phyloP scores from a whole-genome alignment of 2,329 filamentous ascomycete species.

The Fusarium albosuccineum region DNA sequence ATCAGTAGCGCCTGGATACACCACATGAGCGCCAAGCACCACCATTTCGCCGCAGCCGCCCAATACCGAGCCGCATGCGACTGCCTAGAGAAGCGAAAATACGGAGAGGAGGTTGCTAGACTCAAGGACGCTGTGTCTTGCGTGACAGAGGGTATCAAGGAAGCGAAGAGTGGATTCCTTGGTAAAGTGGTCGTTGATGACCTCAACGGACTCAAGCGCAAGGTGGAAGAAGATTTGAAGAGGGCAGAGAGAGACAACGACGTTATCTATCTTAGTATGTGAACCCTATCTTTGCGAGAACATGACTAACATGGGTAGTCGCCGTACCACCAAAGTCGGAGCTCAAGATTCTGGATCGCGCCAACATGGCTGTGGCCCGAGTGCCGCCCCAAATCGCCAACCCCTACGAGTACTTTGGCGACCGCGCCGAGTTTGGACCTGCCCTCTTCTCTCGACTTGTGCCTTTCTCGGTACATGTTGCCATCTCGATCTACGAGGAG shows the following conservation, averaged over 20 bases:
- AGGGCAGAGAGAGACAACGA: conserved; percentile 97
- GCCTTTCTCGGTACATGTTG: conserved; percentile 94
- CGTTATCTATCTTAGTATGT: conserved; percentile 85
- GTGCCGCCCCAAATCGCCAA: conserved; percentile 86
- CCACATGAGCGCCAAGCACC: conserved; percentile 95
- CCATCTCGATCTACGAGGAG: conserved; percentile 95
- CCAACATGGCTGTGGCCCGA: conserved; percentile 86
- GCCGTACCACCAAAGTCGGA: conserved; percentile 90
- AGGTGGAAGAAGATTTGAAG: conserved; percentile 88
- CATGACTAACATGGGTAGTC: conserved; percentile 59
- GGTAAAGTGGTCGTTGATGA: conserved; percentile 86
- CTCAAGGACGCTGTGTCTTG: conserved; percentile 85
- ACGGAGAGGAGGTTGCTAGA: conserved; percentile 94
- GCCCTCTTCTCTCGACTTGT: conserved; percentile 92
- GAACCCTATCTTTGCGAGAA: rapidly evolving
- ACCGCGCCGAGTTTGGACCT: conserved; percentile 83
- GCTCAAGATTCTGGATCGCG: conserved; percentile 85
- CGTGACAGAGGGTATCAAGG: conserved; percentile 87
- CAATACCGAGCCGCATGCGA: conserved; percentile 93
- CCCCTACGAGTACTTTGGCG: conserved; percentile 83
- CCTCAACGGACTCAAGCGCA: conserved; percentile 83
- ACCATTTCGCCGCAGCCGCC: conserved; percentile 95
- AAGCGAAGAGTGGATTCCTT: conserved; percentile 78
- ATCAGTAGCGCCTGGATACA: conserved; percentile 97
- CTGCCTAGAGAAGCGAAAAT: conserved; percentile 91